Percentiles rank a stretch among this genome's conserved stretches.
Conservation (phyloP, 1,284 basidiomycete species). For the Mycosarcoma mackinlayi region DNA sequence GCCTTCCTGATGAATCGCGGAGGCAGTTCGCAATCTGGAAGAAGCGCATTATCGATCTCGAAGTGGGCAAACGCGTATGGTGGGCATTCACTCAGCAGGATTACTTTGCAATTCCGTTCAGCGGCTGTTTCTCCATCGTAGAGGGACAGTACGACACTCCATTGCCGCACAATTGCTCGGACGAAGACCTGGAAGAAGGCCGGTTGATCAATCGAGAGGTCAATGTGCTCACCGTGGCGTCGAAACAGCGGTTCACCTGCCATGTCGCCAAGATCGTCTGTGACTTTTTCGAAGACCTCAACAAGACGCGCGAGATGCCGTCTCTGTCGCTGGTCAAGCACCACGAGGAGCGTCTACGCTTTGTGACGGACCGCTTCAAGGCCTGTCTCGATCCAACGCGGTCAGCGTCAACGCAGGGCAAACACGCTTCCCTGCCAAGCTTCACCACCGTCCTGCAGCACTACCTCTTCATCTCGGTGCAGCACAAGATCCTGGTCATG, state of each 20-base stretch:
- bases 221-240: constrained; percentile 45
- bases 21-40: constrained; percentile 44
- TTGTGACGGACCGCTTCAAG: constrained; percentile 48
- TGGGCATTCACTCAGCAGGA: constrained; percentile 55
- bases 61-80: constrained; percentile 55
- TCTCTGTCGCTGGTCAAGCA: constrained; percentile 37
- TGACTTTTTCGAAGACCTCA: constrained; percentile 50
- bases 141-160: constrained; percentile 54
- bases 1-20: constrained; percentile 36
- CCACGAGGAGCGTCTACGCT: constrained; percentile 40
- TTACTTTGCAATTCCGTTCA: constrained; percentile 54
- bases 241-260: constrained; percentile 50
- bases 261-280: constrained; percentile 51
- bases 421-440: constrained; percentile 20
- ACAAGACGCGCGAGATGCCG: constrained; percentile 32
- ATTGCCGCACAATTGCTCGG: constrained; percentile 48
- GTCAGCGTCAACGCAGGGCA: constrained; percentile 13
- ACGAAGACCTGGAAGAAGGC: constrained; percentile 46
- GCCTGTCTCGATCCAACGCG: constrained; percentile 29
- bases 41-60: constrained; percentile 50
- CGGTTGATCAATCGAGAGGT: constrained; percentile 43
- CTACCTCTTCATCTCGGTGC: constrained; percentile 52
- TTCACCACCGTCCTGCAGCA: constrained; percentile 46
- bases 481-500: constrained; percentile 54
- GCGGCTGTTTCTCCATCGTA: constrained; percentile 46